Conservation (phyloP, 2,329 filamentous ascomycete species). For the Zelopaecilomyces penicillatus region DNA sequence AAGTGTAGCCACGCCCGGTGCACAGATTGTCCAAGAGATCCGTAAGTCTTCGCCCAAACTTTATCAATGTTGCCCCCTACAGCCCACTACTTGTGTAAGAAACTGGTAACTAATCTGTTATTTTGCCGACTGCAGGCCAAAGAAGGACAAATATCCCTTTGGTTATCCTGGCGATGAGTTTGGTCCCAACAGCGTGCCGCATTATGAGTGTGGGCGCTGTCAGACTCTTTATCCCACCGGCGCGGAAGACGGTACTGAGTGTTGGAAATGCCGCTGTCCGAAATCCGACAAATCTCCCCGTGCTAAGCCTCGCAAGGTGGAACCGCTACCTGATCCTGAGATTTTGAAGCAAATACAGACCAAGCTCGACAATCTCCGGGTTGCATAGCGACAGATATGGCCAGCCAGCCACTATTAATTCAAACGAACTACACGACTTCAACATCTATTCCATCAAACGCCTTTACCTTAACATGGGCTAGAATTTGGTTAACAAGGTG, state of each 20-base stretch:
- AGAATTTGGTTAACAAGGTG: too few species aligned
- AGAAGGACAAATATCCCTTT: constrained; percentile 59
- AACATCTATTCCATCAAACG: too few species aligned
- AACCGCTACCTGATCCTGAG: constrained; percentile 53
- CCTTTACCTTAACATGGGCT: too few species aligned
- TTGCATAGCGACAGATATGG: constrained; percentile 16
- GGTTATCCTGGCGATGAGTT: constrained; percentile 62
- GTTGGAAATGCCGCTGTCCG: constrained; percentile 51
- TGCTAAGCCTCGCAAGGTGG: constrained; percentile 49
- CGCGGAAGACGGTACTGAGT: constrained; percentile 44
- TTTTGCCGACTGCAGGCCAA: constrained; percentile 37
- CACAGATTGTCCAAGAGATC: constrained; percentile 71
- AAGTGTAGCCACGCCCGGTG: constrained; percentile 67
- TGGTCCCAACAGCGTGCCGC: constrained; percentile 40
- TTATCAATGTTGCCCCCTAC: not conserved
- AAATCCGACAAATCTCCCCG: constrained; percentile 53
- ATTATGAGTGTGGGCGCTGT: constrained; percentile 57
- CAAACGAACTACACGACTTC: too few species aligned
- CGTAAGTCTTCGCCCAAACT: constrained; percentile 44
- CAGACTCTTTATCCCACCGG: constrained; percentile 45
- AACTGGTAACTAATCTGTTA: constrained; percentile 5
- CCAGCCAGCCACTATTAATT: too few species aligned
- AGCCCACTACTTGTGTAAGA: not conserved
- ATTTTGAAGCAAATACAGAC: constrained; percentile 49
- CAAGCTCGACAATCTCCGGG: constrained; percentile 39